Conservation (phyloP, 306 rosid genomes). For the Cyamopsis tetragonoloba region DNA sequence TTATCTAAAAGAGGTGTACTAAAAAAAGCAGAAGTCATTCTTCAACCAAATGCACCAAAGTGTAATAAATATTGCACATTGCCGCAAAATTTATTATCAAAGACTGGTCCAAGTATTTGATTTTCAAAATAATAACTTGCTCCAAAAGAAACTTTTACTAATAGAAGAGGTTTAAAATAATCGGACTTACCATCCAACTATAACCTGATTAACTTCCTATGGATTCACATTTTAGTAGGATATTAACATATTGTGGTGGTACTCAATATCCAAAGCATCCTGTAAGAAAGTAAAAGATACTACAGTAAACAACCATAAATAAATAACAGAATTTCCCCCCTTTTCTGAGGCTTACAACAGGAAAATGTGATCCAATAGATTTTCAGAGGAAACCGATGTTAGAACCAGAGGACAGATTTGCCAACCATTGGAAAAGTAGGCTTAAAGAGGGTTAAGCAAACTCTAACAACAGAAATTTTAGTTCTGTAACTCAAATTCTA, state of each 20-base stretch:
- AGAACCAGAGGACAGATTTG: too few species aligned
- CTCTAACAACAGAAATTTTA: not conserved
- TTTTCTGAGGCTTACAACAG: too few species aligned
- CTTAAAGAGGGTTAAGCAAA: not conserved
- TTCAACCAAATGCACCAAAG: not conserved
- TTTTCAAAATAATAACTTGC: not conserved
- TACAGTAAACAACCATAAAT: too few species aligned
- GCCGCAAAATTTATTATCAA: not conserved
- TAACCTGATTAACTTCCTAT: constrained; percentile 83
- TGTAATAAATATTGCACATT: not conserved
- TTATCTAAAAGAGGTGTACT: not conserved
- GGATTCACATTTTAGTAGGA: constrained; percentile 95
- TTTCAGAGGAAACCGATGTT: too few species aligned
- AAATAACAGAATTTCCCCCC: too few species aligned
- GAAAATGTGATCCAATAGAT: too few species aligned
- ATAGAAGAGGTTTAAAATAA: not conserved
- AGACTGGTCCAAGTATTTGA: not conserved
- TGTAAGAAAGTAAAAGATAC: constrained; percentile 21
- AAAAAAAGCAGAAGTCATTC: not conserved
- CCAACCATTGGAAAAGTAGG: too few species aligned
- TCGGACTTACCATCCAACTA: constrained; percentile 80
- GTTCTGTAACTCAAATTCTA: not conserved
- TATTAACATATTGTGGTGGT: constrained; percentile 81
- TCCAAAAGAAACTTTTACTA: not conserved
- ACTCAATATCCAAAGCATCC: constrained; percentile 97